Percentiles rank a stretch among this genome's conserved stretches.
Evolutionary conservation across 192 early-diverging fungal species (phyloP).

Genomic region (Cladochytrium replicatum): DNA sequence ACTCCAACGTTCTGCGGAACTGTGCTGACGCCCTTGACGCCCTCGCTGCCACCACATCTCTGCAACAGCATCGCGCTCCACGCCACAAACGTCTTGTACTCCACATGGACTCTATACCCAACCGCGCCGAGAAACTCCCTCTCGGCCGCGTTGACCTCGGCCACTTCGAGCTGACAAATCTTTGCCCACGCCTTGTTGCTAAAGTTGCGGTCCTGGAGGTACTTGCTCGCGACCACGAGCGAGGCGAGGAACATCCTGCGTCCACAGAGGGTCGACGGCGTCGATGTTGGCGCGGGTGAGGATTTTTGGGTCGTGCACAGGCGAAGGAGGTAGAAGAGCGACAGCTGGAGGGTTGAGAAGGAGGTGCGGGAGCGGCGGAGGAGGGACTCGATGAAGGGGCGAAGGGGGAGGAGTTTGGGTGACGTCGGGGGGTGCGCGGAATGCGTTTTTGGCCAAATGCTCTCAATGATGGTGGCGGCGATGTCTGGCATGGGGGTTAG

Average conservation of each 20-base stretch:
- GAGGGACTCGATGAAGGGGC: conserved; percentile 54
- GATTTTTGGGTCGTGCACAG: too few relatives aligned
- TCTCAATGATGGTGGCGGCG: too few relatives aligned
- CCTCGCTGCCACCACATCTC: too few relatives aligned
- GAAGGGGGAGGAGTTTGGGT: conserved; percentile 9
- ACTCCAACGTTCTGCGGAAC: too few relatives aligned
- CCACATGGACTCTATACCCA: conserved; percentile 54
- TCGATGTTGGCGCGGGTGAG: too few relatives aligned
- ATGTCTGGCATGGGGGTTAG: too few relatives aligned
- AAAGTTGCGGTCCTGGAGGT: conserved; percentile 44
- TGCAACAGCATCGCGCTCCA: conserved; percentile 33
- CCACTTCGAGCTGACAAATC: conserved; percentile 54
- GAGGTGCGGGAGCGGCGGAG: conserved; percentile 52
- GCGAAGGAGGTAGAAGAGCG: conserved; percentile 53
- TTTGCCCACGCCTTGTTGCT: conserved; percentile 50
- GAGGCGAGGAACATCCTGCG: conserved; percentile 41
- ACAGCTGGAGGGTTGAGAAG: conserved; percentile 57
- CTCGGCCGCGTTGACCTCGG: conserved; percentile 67
- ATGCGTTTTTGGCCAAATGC: too few relatives aligned
- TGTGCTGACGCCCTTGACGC: too few relatives aligned
- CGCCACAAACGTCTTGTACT: conserved; percentile 35
- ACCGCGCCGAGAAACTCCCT: conserved; percentile 59
- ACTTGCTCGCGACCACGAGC: conserved; percentile 45
- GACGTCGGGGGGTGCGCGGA: too few relatives aligned
- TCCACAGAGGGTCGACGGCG: conserved; percentile 41